Conservation (phyloP, 805 yeast genomes). For the Hanseniaspora hatyaiensis region DNA sequence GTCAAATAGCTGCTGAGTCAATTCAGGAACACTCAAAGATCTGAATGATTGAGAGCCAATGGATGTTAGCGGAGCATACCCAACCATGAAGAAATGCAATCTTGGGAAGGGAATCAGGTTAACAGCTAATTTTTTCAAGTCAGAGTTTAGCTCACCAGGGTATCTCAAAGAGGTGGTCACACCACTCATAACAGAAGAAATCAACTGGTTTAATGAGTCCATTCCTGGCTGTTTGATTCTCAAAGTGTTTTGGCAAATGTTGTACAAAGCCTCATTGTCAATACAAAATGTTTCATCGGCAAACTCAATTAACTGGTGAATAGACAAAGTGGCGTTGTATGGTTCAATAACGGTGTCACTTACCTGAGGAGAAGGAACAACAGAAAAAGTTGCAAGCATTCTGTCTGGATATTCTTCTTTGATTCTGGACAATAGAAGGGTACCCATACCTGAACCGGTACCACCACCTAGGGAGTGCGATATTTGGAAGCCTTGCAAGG, state of each 20-base stretch:
- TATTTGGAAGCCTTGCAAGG: slow-evolving; percentile 89
- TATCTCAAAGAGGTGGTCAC: slow-evolving; percentile 86
- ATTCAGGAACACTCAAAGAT: slow-evolving; percentile 76
- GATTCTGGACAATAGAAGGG: slow-evolving; percentile 69
- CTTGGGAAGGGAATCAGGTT: slow-evolving; percentile 92
- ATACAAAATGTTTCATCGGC: slow-evolving; percentile 91
- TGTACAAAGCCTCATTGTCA: slow-evolving; percentile 86
- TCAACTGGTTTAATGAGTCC: slow-evolving; percentile 67
- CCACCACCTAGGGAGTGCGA: slow-evolving; percentile 80
- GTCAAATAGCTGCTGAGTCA: slow-evolving; percentile 88
- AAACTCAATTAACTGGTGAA: slow-evolving; percentile 82
- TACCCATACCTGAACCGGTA: slow-evolving; percentile 96
- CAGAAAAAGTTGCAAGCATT: slow-evolving; percentile 93
- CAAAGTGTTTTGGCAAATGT: slow-evolving; percentile 76
- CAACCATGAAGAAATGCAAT: slow-evolving; percentile 89
- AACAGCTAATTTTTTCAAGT: slow-evolving; percentile 84
- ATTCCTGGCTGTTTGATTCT: slow-evolving; percentile 70
- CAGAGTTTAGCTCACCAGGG: slow-evolving; percentile 92
- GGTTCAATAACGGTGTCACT: slow-evolving; percentile 94
- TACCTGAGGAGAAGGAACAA: slow-evolving; percentile 81
- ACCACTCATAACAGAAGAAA: slow-evolving; percentile 88
- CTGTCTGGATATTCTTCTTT: slow-evolving; percentile 90
- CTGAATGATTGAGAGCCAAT: slow-evolving; percentile 71
- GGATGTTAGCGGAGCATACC: slow-evolving; percentile 84
- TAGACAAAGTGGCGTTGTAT: slow-evolving; percentile 80